These are phyloP conservation scores for Ogataea pilisensis DNA, from an alignment of 805 yeast species.

Conservation along the genomic window DNA sequence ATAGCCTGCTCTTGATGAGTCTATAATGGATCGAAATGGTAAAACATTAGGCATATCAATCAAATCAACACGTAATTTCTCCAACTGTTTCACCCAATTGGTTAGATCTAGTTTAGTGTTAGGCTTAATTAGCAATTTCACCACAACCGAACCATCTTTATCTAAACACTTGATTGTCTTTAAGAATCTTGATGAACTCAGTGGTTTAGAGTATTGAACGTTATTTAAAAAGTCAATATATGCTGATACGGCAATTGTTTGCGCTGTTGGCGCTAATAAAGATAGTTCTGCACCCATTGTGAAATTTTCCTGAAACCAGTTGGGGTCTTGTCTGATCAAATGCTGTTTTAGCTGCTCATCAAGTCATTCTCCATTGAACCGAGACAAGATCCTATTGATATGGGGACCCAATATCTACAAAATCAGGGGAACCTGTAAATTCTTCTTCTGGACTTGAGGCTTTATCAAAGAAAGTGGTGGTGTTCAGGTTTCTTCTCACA, in stretches of 20 bases:
- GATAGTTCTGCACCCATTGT: constrained; percentile 89
- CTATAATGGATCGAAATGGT: constrained; percentile 70
- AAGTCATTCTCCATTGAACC: too few species aligned
- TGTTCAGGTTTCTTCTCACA: too few species aligned
- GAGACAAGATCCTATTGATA: too few species aligned
- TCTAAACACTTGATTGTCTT: constrained; percentile 83
- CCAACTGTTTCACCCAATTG: constrained; percentile 27
- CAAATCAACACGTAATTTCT: constrained; percentile 37
- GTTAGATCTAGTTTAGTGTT: constrained; percentile 33
- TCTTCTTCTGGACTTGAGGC: too few species aligned
- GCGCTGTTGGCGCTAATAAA: constrained; percentile 81
- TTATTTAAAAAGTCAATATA: constrained; percentile 77
- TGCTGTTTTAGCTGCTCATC: too few species aligned
- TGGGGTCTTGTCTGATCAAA: too few species aligned
- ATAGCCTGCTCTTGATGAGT: constrained; percentile 90
- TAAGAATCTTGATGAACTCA: constrained; percentile 79
- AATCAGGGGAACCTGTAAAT: too few species aligned
- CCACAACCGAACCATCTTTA: constrained; percentile 64
- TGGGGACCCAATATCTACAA: too few species aligned
- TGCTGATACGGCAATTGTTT: constrained; percentile 87
- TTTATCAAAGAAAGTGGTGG: too few species aligned
- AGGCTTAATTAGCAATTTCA: constrained; percentile 82
- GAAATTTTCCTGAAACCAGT: too few species aligned
- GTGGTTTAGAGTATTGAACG: constrained; percentile 67
- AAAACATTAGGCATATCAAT: constrained; percentile 56